These are phyloP conservation scores for Paecilomyces dactylethromorphus DNA, from an alignment of 2,329 filamentous ascomycete species.

Conservation along the genomic window DNA sequence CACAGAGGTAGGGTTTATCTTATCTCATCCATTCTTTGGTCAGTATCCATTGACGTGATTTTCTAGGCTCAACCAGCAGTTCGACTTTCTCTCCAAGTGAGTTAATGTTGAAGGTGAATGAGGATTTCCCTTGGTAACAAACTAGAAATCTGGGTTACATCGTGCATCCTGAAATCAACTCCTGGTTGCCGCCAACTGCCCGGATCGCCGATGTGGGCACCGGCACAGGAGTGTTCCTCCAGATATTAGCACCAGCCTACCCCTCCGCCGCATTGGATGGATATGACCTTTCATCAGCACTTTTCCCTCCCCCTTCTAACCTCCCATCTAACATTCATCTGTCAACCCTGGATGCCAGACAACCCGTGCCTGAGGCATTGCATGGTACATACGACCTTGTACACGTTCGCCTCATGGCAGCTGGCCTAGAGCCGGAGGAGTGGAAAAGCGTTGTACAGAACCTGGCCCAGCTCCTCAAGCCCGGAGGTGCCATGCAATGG, in stretches of 20 bases:
- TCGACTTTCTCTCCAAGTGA: too few species aligned
- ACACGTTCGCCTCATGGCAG: neutral
- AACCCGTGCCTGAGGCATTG: neutral
- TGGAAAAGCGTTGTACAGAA: slow-evolving; percentile 1
- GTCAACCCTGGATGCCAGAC: neutral
- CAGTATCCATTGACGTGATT: too few species aligned
- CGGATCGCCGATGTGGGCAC: slow-evolving; percentile 1
- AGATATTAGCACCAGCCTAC: neutral
- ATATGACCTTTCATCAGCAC: slow-evolving; percentile 1
- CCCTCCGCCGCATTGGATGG: neutral
- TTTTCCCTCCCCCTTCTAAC: neutral
- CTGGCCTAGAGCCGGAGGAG: neutral
- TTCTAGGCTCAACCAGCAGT: too few species aligned
- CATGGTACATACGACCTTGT: neutral
- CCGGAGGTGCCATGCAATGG: slow-evolving; percentile 9
- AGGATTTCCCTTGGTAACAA: too few species aligned
- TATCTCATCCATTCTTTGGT: too few species aligned
- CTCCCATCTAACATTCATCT: neutral
- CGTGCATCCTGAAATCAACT: neutral
- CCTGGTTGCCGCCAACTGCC: neutral
- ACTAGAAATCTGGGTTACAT: neutral
- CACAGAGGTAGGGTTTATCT: too few species aligned
- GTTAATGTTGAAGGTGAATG: too few species aligned
- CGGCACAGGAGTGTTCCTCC: neutral
- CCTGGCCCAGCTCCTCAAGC: slow-evolving; percentile 6